phyloP scores from a whole-genome alignment of 805 yeast genomes.

The Yarrowia sp. region DNA sequence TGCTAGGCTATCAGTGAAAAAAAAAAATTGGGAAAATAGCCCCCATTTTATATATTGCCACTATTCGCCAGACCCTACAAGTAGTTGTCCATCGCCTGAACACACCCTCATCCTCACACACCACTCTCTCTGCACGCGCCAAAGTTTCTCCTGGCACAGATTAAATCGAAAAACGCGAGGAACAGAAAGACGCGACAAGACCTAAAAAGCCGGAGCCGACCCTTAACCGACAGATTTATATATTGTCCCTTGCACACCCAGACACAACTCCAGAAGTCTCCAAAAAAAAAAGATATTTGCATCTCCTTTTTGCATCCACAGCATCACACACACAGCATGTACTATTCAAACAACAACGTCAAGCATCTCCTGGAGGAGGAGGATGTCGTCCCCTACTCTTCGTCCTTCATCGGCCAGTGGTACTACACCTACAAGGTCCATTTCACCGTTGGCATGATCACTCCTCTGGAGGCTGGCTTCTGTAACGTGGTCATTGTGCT shows the following conservation, averaged over 20 bases:
- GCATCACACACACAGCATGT: neutral
- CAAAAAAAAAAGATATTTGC: neutral
- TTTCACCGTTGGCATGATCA: constrained; percentile 27
- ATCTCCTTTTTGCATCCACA: neutral
- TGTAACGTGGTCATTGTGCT: constrained; percentile 23
- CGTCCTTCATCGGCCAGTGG: constrained; percentile 27
- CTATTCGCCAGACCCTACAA: no score
- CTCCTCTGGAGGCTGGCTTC: constrained; percentile 25
- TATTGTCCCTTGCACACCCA: neutral
- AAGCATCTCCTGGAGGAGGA: constrained; percentile 26
- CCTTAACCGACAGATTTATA: neutral
- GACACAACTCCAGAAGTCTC: neutral
- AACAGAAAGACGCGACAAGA: constrained; percentile 17
- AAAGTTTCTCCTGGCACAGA: constrained; percentile 17
- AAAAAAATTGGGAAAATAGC: neutral
- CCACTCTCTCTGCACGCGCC: neutral
- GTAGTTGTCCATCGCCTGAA: neutral
- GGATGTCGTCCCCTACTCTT: constrained; percentile 22
- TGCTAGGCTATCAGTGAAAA: neutral
- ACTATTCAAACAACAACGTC: constrained; percentile 18
- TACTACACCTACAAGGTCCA: constrained; percentile 27
- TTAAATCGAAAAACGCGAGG: constrained; percentile 12
- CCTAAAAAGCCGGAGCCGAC: constrained; percentile 18
- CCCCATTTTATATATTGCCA: neutral
- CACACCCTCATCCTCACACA: neutral